Percentiles rank a stretch among this genome's conserved stretches.
These are phyloP conservation scores for Calonectria ilicicola DNA, from an alignment of 2,329 filamentous ascomycete species.

Conservation along the genomic window DNA sequence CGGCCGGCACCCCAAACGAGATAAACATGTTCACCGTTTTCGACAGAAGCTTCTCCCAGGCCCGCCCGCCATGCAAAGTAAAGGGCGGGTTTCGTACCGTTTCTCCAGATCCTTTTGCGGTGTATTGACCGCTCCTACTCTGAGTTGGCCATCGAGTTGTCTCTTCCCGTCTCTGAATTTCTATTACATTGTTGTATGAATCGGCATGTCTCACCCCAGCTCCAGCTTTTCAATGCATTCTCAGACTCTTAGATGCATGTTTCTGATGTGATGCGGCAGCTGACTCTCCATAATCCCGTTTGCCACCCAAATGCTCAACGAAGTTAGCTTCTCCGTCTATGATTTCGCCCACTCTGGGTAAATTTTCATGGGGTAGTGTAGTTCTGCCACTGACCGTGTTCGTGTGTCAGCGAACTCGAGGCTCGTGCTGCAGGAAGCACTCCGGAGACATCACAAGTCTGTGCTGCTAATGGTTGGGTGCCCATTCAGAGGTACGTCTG, in stretches of 20 bases:
- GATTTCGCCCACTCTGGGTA: not conserved
- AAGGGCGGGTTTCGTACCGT: not conserved
- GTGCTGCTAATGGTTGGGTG: not conserved
- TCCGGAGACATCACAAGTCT: constrained; percentile 6
- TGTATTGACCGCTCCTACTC: not conserved
- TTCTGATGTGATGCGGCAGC: not conserved
- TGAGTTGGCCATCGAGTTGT: not conserved
- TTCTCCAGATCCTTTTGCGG: not conserved
- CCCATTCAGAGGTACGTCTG: not conserved
- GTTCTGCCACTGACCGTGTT: not conserved
- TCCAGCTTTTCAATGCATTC: not conserved
- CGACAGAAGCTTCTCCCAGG: not conserved
- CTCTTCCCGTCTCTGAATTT: not conserved
- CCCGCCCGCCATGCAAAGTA: not conserved
- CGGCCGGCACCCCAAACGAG: not conserved
- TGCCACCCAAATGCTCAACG: not conserved
- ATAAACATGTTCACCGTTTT: not conserved
- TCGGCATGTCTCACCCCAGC: not conserved
- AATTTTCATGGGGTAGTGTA: not conserved
- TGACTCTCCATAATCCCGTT: not conserved
- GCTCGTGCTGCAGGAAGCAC: constrained; percentile 10
- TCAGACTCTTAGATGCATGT: not conserved
- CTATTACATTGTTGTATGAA: not conserved
- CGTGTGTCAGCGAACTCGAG: constrained; percentile 1
- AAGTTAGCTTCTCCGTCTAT: not conserved